phyloP scores from a whole-genome alignment of 2,329 filamentous ascomycete genomes.

The Beauveria scarabaeidicola region DNA sequence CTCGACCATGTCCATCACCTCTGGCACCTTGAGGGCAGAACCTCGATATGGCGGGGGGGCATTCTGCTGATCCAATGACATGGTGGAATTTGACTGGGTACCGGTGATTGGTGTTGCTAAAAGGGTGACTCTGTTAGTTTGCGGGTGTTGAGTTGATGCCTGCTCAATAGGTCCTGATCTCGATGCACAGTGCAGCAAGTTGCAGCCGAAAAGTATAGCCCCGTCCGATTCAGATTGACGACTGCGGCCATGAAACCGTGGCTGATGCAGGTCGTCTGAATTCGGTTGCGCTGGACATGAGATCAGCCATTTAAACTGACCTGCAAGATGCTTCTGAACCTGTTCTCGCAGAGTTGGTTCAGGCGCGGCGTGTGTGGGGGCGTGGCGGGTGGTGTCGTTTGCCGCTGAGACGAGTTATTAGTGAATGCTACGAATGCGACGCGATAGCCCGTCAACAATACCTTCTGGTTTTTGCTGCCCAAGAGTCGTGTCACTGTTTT shows the following conservation, averaged over 20 bases:
- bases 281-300: constrained; percentile 26
- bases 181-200: constrained; percentile 35
- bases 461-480: neutral
- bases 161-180: constrained; percentile 16
- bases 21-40: constrained; percentile 21
- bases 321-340: constrained; percentile 35
- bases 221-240: constrained; percentile 18
- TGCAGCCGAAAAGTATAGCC: constrained; percentile 39
- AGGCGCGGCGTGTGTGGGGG: constrained; percentile 18
- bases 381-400: neutral
- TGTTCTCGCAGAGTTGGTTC: constrained; percentile 23
- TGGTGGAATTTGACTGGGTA: constrained; percentile 2
- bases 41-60: constrained; percentile 19
- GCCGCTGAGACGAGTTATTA: constrained; percentile 1
- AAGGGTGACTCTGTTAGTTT: constrained; percentile 35
- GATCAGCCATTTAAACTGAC: constrained; percentile 44
- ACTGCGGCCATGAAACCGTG: constrained; percentile 12
- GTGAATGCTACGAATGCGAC: constrained; percentile 14
- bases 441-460: neutral
- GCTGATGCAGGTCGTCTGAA: constrained; percentile 16
- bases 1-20: constrained; percentile 23
- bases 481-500: constrained; percentile 5
- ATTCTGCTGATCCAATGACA: constrained; percentile 18
- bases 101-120: constrained; percentile 33
- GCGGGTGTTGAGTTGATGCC: constrained; percentile 10